Evolutionary conservation across 345 rosid genomes (phyloP), one percentile per base, ranked within the genome.

Genomic region (Hibiscus mutabilis): DNA sequence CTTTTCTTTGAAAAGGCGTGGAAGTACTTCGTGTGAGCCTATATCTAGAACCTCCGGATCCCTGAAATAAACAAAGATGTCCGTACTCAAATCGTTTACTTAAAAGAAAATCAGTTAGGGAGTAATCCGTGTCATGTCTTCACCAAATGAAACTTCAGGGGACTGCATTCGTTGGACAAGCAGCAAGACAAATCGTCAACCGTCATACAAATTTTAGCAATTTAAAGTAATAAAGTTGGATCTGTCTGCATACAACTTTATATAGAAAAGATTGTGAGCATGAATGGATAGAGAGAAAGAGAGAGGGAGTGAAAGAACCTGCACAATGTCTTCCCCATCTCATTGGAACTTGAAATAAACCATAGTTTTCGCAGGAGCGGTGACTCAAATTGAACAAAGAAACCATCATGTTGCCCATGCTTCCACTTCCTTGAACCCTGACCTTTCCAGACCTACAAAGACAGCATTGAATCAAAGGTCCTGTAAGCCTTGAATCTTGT

Each of bases 361-460:
- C 97, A 95, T 51, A 95, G 79, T 75, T 92, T 86, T 72, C 97
- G 89, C 64, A 86, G 24, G 59, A 66, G 66, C 11, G 89, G 89
- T 35, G 92, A 87, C 76, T 94, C 98, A 74, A 85, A 92, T 76
- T 92, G 99, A 79, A 95, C 84, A 74, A 92, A 95, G 81, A 95
- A 89, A 62, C 99, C 97, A 81, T 95, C 97, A 57, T 82, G 85
- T 73, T 80, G 92, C 68, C 97, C 97, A 18, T 88, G 93, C 74
- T 72, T 94, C 98, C 98, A 94, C 83, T 94, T 94, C 83, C 98
- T 90, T 51, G 96, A 88, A 60, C 98, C 98, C 83, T 87, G 93
- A 75, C 98, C 98, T 86, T 57, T 63, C 51, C 29, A 63, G 6
- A 63, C 68, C 68, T 37, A 27, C 69, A 46, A 24, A 13, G 12